These are phyloP conservation scores for Striga hermonthica DNA, from an alignment of 305 asterid species.

Conservation along the genomic window DNA sequence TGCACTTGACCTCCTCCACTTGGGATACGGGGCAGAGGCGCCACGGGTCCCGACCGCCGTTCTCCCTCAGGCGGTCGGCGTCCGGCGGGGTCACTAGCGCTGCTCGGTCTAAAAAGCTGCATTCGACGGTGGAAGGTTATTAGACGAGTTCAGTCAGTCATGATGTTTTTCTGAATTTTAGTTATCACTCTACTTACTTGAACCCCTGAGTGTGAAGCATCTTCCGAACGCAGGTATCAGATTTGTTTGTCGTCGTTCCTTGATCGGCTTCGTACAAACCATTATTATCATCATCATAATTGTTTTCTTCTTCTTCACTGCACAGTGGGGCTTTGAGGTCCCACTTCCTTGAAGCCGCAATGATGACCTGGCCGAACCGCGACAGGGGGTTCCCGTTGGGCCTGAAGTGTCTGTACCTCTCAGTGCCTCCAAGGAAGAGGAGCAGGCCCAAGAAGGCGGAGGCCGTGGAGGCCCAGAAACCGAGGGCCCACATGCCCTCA, in stretches of 20 bases:
- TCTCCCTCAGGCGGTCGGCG: constrained; percentile 35
- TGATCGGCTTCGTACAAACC: constrained; percentile 28
- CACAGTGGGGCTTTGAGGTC: constrained; percentile 26
- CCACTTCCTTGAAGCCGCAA: constrained; percentile 46
- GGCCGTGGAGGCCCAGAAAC: constrained; percentile 55
- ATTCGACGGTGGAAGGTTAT: neutral
- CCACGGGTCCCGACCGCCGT: constrained; percentile 38
- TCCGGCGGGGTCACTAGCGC: constrained; percentile 44
- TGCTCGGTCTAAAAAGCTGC: constrained; percentile 40
- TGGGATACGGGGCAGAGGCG: constrained; percentile 53
- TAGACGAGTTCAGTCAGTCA: no score
- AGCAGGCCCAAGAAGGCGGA: constrained; percentile 44
- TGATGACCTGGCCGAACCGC: constrained; percentile 47
- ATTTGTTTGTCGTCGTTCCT: neutral
- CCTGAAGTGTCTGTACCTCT: constrained; percentile 48
- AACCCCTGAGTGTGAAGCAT: constrained; percentile 52
- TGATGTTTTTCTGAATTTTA: no score
- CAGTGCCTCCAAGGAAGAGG: constrained; percentile 49
- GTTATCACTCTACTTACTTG: constrained; percentile 34
- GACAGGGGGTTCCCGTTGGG: constrained; percentile 53
- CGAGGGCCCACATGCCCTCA: constrained; percentile 52
- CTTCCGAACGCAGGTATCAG: constrained; percentile 29
- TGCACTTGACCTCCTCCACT: constrained; percentile 59
- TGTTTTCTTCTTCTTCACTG: no score
- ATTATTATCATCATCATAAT: constrained; percentile 13